Evolutionary conservation across 148 eudicot genomes (phyloP), one percentile per base, ranked within the genome.

Genomic region (Bassia scoparia): DNA sequence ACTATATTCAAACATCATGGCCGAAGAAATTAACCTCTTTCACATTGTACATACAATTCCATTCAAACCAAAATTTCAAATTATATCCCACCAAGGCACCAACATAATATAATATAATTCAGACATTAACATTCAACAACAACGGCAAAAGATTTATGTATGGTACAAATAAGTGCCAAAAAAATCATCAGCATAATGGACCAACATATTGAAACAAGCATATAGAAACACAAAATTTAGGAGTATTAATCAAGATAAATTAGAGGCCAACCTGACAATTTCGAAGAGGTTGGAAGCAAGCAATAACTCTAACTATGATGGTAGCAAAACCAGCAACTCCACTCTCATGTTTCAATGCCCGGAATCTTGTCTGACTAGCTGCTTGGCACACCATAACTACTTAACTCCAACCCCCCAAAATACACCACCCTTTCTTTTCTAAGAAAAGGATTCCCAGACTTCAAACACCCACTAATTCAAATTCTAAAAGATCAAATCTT

Each of bases 321-420:
- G 98, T 88, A 79, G 93, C 81, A 80, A 78, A 81, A 66, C 98
- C 98, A 78, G 89, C 91, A 84, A 87, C 82, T 75, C 98, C 97
- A 80, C 76, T 95, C 67, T 86, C 90, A 76, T 95, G 96, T 84
- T 95, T 91, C 87, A 84, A 81, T 64, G 93, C 89, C 74, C 98
- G 91, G 73, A 95, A 95, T 89, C 84, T 89, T 80, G 98, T 95
- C 82, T 91, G 85, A 55, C 93, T 72, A n/a, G 97, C 98, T 84
- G 89, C 90, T 88, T 95, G 98, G 88, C 97, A 83, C 84, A 95
- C 97, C 98, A 95, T 95, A 89, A 91, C 98, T 95, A 89, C 93
- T 41, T 41, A 70, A 41, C 70, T 76, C 70, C 62, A 66, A 77
- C 68, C 54, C 53, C 37, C 29, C 30, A 6, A 24, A 55, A 8